Evolutionary conservation across 306 rosid genomes (phyloP), one percentile per base, ranked within the genome.

Genomic region (Luffa aegyptiaca): DNA sequence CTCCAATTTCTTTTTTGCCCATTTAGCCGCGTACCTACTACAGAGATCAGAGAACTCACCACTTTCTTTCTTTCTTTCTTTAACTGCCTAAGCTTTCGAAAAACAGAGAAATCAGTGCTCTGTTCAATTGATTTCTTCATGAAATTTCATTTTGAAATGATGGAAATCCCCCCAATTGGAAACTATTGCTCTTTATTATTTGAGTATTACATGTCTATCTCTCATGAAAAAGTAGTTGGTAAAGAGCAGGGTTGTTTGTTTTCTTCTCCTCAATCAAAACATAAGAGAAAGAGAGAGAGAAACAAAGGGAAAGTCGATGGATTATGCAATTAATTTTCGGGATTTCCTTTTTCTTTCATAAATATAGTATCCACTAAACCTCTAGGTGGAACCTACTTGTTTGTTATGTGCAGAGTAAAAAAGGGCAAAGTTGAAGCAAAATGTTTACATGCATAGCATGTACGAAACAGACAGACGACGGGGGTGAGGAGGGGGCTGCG

Each of bases 371-470:
- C 6, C 46, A 53, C 79, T 75, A 75, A 53, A 53, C 49, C 64
- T 52, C 48, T 52, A 53, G 63, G 9, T 44, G 80, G 79, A 62
- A 9, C 31, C 87, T 68, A 75, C 82, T 45, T 37, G 73, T 48
- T 39, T 56, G 55, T 35, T 56, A 16, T 81, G 81, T 82, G 80
- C 84, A 90, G 97, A 86, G 83, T 37, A 55, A 56, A 62, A 8
- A 26, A 71, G 13, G 79, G 78, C 44, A 64, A 79, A 61, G 18
- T 37, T 0, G 33, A 17, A 33, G 77, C 42, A 88, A 84, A 84
- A 94, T 94, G 98, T 94, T 94, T 88, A 90, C 96, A 58, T 94
- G 98, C 94, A 90, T 94, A 85, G 96, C 93, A 49, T 89, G 97
- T 86, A 86, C 96, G 84, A 92, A 93, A 85, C 85, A 83, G n/a